Evolutionary conservation across 116 monocot genomes (phyloP).

Genomic region (Papilionanthe hybrid): DNA sequence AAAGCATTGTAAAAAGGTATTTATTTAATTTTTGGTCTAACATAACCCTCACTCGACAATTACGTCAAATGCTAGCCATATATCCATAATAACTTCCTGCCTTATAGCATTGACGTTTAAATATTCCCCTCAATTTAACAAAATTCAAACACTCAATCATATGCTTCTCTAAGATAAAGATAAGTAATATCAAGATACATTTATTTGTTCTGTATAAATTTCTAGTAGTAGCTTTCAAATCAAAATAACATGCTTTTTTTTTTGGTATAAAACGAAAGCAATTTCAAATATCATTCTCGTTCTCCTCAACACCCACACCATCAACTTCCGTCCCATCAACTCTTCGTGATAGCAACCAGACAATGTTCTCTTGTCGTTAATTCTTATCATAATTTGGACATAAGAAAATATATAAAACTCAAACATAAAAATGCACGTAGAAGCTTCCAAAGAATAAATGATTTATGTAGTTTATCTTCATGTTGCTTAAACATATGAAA

Average conservation of each 20-base stretch:
- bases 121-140: neutral
- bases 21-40: neutral
- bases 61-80: neutral
- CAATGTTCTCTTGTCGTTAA: neutral
- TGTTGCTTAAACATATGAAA: slow-evolving; percentile 1
- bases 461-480: neutral
- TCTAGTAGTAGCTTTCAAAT: neutral
- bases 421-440: neutral
- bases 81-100: neutral
- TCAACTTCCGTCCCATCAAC: neutral
- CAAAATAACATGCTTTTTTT: neutral
- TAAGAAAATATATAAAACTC: neutral
- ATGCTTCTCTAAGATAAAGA: neutral
- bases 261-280: neutral
- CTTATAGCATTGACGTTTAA: neutral
- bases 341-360: neutral
- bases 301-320: neutral
- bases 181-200: neutral
- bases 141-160: neutral
- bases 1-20: neutral
- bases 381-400: neutral
- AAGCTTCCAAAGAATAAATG: neutral
- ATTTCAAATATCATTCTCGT: neutral
- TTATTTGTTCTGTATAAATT: neutral
- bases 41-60: neutral